Evolutionary conservation across 2,329 filamentous ascomycete species (phyloP).

Genomic region (Cyclaneusma minus): DNA sequence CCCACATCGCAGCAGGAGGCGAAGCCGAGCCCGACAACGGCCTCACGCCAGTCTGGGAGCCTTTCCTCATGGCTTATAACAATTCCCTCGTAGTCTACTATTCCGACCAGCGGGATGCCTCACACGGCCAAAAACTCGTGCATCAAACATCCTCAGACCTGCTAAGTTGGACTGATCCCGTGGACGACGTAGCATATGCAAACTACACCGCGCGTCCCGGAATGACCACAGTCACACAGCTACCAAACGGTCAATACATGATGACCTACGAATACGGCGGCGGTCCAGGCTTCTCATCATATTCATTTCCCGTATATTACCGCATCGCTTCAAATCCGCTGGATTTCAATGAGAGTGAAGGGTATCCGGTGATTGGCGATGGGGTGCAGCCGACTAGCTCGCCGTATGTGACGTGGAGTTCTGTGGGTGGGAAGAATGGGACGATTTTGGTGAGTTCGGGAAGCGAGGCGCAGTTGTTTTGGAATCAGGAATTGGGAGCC

Average conservation of each 20-base stretch:
- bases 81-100: constrained; percentile 51
- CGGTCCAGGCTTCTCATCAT: constrained; percentile 3
- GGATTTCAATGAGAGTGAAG: constrained; percentile 12
- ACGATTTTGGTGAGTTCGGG: constrained; percentile 16
- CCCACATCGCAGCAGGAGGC: constrained; percentile 44
- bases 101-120: constrained; percentile 52
- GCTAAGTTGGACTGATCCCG: constrained; percentile 37
- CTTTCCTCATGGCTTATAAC: constrained; percentile 44
- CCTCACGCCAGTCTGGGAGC: constrained; percentile 57
- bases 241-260: constrained; percentile 41
- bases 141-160: constrained; percentile 38
- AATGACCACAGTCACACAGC: constrained; percentile 45
- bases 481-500: constrained; percentile 15
- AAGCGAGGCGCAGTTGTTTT: constrained; percentile 12
- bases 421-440: constrained; percentile 14
- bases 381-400: constrained; percentile 13
- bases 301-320: constrained; percentile 18
- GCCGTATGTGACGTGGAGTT: constrained; percentile 16
- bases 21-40: constrained; percentile 44
- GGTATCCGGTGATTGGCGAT: constrained; percentile 11
- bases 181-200: constrained; percentile 48
- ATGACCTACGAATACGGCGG: constrained; percentile 42
- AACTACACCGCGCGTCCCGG: constrained; percentile 49
- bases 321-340: constrained; percentile 16
- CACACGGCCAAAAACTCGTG: constrained; percentile 51